phyloP scores from a whole-genome alignment of 2,329 filamentous ascomycete genomes.

The Alternaria postmessia region DNA sequence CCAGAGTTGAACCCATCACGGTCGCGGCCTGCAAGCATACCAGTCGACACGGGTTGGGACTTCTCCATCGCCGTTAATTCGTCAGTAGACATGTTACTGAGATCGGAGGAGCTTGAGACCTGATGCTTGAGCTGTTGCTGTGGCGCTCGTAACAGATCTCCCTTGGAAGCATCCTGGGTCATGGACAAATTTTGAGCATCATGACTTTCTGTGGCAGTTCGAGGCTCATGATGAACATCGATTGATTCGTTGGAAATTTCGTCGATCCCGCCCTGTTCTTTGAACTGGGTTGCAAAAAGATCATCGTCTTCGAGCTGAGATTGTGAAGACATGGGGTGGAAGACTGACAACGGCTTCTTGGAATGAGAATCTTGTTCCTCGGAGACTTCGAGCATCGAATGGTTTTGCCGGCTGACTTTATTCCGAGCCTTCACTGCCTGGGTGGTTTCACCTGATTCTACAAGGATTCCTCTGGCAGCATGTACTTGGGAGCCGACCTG shows the following conservation, averaged over 20 bases:
- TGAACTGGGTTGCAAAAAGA: constrained; percentile 8
- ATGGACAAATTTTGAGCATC: neutral
- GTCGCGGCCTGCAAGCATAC: neutral
- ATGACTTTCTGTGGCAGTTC: constrained; percentile 21
- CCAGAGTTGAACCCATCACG: neutral
- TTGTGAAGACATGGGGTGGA: neutral
- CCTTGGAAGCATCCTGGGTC: neutral
- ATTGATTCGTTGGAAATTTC: constrained; percentile 11
- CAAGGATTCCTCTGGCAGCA: neutral
- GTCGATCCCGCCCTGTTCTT: constrained; percentile 9
- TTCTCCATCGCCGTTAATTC: constrained; percentile 15
- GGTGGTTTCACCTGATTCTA: constrained; percentile 3
- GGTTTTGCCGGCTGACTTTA: constrained; percentile 31
- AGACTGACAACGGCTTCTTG: neutral
- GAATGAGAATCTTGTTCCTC: neutral
- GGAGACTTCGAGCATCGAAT: constrained; percentile 13
- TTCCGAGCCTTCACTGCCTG: constrained; percentile 20
- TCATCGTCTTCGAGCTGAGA: neutral
- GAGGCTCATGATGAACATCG: constrained; percentile 9
- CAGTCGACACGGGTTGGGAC: neutral
- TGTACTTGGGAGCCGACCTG: neutral
- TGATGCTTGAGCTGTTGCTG: neutral
- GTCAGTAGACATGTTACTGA: constrained; percentile 23
- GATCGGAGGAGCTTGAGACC: constrained; percentile 4
- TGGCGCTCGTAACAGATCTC: neutral